Percentiles rank a stretch among this genome's conserved stretches.
These are phyloP conservation scores for Aspergillus pseudotamarii DNA, from an alignment of 2,329 filamentous ascomycete species.

Conservation along the genomic window DNA sequence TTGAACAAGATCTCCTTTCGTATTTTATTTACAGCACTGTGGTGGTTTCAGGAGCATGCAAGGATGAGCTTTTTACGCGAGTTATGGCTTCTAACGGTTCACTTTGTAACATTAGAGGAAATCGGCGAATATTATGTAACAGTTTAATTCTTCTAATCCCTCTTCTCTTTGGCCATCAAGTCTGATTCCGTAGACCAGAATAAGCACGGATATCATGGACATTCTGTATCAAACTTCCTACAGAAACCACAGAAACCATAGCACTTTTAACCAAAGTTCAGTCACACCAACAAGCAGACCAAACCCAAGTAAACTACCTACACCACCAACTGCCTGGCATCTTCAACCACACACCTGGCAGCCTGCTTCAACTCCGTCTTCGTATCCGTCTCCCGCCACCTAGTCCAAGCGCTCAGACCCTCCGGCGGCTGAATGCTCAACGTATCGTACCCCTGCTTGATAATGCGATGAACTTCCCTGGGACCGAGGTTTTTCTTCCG, in stretches of 20 bases:
- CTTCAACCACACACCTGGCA: slow-evolving; percentile 75
- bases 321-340: slow-evolving; percentile 58
- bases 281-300: not conserved
- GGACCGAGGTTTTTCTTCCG: slow-evolving; percentile 73
- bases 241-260: not conserved
- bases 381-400: slow-evolving; percentile 84
- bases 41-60: slow-evolving; percentile 4
- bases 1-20: not conserved
- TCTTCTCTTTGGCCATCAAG: not conserved
- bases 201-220: not conserved
- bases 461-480: slow-evolving; percentile 82
- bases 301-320: slow-evolving; percentile 22
- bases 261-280: not conserved
- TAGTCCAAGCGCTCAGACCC: slow-evolving; percentile 81
- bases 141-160: slow-evolving; percentile 1
- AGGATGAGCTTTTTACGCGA: slow-evolving; percentile 6
- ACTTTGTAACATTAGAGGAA: slow-evolving; percentile 22
- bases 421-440: slow-evolving; percentile 88
- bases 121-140: slow-evolving; percentile 11
- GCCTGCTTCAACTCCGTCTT: slow-evolving; percentile 84
- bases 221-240: not conserved
- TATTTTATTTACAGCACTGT: slow-evolving; percentile 2
- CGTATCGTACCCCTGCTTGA: slow-evolving; percentile 95
- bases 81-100: slow-evolving; percentile 17
- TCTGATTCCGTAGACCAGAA: not conserved